Conservation (phyloP, 1,139 yeast genomes). For the Scheffersomyces cryptocercus region DNA sequence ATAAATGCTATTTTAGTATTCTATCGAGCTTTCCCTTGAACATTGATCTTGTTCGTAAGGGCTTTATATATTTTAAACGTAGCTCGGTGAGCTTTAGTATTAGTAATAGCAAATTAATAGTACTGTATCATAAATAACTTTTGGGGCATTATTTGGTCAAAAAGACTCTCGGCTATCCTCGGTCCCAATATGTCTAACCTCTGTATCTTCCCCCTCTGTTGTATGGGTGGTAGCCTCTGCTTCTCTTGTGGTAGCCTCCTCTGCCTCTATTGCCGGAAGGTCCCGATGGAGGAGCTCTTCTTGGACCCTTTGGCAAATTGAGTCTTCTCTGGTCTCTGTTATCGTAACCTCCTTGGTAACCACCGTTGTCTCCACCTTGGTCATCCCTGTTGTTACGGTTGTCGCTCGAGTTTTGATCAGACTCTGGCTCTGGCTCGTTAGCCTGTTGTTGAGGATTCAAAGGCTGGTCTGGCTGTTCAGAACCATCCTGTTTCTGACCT, state of each 20-base stretch:
- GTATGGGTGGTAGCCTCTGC: constrained; percentile 33
- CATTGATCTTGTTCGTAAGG: no score
- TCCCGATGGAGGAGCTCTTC: constrained; percentile 42
- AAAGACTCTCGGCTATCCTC: no score
- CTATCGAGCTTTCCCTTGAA: no score
- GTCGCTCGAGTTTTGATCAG: constrained; percentile 13
- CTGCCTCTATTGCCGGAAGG: constrained; percentile 31
- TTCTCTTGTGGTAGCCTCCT: constrained; percentile 20
- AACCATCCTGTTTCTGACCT: constrained; percentile 37
- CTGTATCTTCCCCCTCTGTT: not conserved
- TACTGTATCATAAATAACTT: no score
- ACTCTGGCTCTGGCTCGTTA: constrained; percentile 17
- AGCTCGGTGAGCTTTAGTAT: no score
- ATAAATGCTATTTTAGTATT: no score
- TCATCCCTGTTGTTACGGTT: constrained; percentile 13
- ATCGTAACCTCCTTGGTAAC: constrained; percentile 14
- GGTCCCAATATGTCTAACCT: no score
- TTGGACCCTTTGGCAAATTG: constrained; percentile 46
- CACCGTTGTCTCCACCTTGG: constrained; percentile 6
- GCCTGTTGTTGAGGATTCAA: constrained; percentile 55
- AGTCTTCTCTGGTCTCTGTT: constrained; percentile 29
- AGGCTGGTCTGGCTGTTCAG: constrained; percentile 49
- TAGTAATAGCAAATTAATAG: no score
- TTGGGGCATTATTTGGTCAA: no score
- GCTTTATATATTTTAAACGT: no score